Percentiles rank a stretch among this genome's conserved stretches.
phyloP scores from a whole-genome alignment of 177 flowering plant species.

The Tripterygium wilfordii region DNA sequence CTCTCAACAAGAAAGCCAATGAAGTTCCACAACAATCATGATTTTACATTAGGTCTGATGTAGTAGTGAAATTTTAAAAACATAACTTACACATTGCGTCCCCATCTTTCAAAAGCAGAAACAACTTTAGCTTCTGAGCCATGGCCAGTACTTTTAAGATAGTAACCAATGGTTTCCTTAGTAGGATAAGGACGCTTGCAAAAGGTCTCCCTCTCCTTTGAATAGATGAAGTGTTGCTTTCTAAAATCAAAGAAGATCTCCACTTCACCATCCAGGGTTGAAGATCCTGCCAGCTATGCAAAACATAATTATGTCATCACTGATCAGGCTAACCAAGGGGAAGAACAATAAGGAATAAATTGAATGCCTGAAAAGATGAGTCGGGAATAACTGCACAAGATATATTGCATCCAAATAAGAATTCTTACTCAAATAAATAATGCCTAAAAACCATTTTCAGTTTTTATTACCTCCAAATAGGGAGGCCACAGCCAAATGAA shows the following conservation, averaged over 20 bases:
- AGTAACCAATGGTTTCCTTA: constrained; percentile 78
- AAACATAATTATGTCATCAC: not conserved
- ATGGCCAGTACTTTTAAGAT: constrained; percentile 77
- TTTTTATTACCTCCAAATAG: too few species aligned
- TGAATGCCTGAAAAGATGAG: too few species aligned
- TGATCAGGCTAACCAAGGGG: not conserved
- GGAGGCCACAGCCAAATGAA: too few species aligned
- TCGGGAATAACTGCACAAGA: too few species aligned
- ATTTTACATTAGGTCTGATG: too few species aligned
- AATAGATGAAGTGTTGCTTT: constrained; percentile 81
- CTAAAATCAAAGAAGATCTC: constrained; percentile 94
- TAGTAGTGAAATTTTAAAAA: constrained; percentile 2
- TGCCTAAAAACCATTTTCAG: too few species aligned
- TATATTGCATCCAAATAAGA: too few species aligned
- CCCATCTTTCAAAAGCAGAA: constrained; percentile 88
- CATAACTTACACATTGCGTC: constrained; percentile 84
- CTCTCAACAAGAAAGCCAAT: too few species aligned
- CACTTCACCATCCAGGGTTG: constrained; percentile 39
- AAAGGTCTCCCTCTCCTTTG: constrained; percentile 67
- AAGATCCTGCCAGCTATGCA: constrained; percentile 53
- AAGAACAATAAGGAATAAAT: too few species aligned
- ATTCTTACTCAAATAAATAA: too few species aligned
- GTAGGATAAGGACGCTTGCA: constrained; percentile 89
- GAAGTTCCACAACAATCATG: too few species aligned
- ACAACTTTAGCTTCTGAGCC: constrained; percentile 83